Percentiles rank a stretch among this genome's conserved stretches.
phyloP scores from a whole-genome alignment of 179 eudicot species.

The Corrigiola litoralis region DNA sequence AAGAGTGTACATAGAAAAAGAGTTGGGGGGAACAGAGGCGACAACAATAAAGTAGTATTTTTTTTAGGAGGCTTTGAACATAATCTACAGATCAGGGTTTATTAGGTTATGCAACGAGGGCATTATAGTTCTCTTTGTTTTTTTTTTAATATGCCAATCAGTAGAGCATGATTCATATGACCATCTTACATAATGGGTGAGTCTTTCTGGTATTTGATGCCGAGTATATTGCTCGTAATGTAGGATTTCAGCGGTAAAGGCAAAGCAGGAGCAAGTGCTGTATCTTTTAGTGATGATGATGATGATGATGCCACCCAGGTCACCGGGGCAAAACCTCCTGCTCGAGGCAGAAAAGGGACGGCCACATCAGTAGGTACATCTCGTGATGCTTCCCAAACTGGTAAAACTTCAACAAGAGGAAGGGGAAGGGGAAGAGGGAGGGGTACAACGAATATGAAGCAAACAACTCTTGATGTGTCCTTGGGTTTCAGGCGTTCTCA shows the following conservation, averaged over 20 bases:
- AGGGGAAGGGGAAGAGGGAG: slow-evolving; percentile 42
- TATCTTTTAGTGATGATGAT: slow-evolving; percentile 85
- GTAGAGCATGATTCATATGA: background rate
- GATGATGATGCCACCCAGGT: slow-evolving; percentile 62
- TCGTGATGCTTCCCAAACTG: slow-evolving; percentile 28
- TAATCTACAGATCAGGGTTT: too few species aligned
- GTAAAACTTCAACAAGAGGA: slow-evolving; percentile 42
- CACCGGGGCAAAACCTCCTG: slow-evolving; percentile 39
- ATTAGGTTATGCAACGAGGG: slow-evolving; percentile 2
- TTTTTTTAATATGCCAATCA: background rate
- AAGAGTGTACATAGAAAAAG: too few species aligned
- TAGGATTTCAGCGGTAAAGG: slow-evolving; percentile 49
- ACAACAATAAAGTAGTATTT: too few species aligned
- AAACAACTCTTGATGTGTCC: slow-evolving; percentile 47
- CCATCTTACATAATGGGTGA: slow-evolving; percentile 1
- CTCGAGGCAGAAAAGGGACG: slow-evolving; percentile 54
- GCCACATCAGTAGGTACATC: slow-evolving; percentile 26
- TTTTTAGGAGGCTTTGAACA: background rate
- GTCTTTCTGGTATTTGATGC: slow-evolving; percentile 5
- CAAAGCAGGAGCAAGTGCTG: slow-evolving; percentile 48
- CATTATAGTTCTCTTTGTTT: background rate
- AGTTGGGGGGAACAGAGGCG: too few species aligned
- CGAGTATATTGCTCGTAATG: background rate
- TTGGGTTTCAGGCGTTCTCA: slow-evolving; percentile 42
- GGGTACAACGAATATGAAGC: slow-evolving; percentile 37